Evolutionary conservation across 1,139 yeast genomes (phyloP).

Genomic region (Geotrichum reessii): DNA sequence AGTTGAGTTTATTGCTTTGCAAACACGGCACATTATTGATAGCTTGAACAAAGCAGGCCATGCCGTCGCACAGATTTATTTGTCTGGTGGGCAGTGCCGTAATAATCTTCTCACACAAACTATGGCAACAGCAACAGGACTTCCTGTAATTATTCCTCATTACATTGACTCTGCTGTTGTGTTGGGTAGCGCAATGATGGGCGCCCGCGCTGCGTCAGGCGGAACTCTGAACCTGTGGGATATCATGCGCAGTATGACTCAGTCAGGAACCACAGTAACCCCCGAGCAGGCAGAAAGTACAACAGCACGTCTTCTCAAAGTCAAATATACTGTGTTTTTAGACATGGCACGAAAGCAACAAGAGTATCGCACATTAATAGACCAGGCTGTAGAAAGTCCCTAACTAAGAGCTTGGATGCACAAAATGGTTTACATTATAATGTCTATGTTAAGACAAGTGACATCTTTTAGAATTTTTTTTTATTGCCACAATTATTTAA

Average conservation of each 20-base stretch:
- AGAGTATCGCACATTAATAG: constrained; percentile 66
- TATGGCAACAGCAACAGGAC: constrained; percentile 86
- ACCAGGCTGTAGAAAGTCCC: constrained; percentile 25
- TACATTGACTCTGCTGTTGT: constrained; percentile 96
- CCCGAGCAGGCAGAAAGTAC: constrained; percentile 51
- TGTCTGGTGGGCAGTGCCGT: constrained; percentile 96
- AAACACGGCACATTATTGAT: constrained; percentile 89
- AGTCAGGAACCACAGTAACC: constrained; percentile 69
- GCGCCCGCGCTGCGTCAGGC: constrained; percentile 74
- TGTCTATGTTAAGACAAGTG: too few relatives aligned
- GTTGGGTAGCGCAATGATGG: constrained; percentile 88
- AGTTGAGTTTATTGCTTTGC: constrained; percentile 95
- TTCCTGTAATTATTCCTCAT: constrained; percentile 87
- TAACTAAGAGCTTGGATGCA: not conserved
- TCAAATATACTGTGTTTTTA: constrained; percentile 75
- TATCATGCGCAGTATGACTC: constrained; percentile 77
- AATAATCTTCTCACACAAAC: constrained; percentile 82
- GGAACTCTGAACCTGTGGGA: constrained; percentile 53
- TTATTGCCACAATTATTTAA: too few relatives aligned
- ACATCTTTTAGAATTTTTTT: too few relatives aligned
- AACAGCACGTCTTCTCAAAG: constrained; percentile 63
- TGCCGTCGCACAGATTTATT: constrained; percentile 63
- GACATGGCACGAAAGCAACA: constrained; percentile 82
- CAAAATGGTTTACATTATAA: too few relatives aligned
- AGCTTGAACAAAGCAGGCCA: constrained; percentile 80